A percentile compares a stretch with the other conserved stretches of the same genome.
Evolutionary conservation across 768 basidiomycete species (phyloP).

Genomic region (Tricholomella constricta): DNA sequence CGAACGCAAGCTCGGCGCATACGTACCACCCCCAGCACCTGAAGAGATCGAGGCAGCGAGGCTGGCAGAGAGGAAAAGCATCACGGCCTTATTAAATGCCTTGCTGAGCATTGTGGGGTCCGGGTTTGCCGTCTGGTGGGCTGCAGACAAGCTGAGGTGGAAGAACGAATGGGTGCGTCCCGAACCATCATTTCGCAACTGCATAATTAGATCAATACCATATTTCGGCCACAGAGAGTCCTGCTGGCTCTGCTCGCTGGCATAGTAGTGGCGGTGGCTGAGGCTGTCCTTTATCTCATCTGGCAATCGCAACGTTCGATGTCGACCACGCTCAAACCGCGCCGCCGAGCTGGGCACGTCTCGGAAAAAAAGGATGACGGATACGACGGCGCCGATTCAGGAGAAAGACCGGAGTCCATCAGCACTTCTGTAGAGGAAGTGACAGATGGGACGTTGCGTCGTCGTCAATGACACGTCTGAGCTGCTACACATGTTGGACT

Average conservation of each 20-base stretch:
- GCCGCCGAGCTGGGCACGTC: conserved; percentile 13
- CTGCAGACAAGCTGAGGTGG: conserved; percentile 63
- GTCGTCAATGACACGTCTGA: conserved; percentile 26
- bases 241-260: conserved; percentile 63
- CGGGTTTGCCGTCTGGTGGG: conserved; percentile 75
- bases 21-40: conserved; percentile 46
- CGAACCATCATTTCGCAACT: not conserved
- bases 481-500: not conserved
- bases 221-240: conserved; percentile 43
- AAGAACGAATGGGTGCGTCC: conserved; percentile 72
- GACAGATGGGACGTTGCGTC: conserved; percentile 27
- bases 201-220: not conserved
- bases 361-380: conserved; percentile 41
- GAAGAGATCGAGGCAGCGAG: conserved; percentile 48
- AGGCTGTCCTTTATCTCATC: conserved; percentile 70
- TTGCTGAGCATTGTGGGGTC: conserved; percentile 68
- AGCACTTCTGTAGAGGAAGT: conserved; percentile 13
- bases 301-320: conserved; percentile 58
- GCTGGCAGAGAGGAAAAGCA: conserved; percentile 60
- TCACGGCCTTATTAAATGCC: conserved; percentile 71
- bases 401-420: conserved; percentile 5
- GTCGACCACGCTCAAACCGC: conserved; percentile 17
- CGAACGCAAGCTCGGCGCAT: conserved; percentile 64
- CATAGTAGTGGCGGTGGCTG: conserved; percentile 68
- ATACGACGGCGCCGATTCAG: conserved; percentile 5